Conservation (phyloP, 148 eudicot species). For the Fagopyrum tataricum region DNA sequence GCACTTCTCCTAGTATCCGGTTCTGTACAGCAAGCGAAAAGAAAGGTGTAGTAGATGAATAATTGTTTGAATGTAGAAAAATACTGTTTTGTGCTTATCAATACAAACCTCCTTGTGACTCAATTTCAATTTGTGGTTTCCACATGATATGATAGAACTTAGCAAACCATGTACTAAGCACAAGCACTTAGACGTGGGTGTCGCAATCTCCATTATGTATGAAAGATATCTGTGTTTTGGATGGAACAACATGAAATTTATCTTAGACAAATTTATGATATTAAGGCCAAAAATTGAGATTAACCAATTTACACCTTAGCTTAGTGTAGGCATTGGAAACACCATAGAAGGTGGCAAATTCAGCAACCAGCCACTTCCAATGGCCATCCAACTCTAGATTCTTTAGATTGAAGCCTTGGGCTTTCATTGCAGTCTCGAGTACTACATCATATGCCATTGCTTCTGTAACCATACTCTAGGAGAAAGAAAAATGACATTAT, state of each 20-base stretch:
- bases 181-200: slow-evolving; percentile 41
- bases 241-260: slow-evolving; percentile 7
- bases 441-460: slow-evolving; percentile 36
- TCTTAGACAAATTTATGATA: neutral
- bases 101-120: slow-evolving; percentile 34
- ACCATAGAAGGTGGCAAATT: slow-evolving; percentile 35
- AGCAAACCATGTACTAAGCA: slow-evolving; percentile 26
- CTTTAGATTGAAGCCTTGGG: slow-evolving; percentile 29
- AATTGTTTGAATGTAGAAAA: neutral
- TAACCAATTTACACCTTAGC: slow-evolving; percentile 25
- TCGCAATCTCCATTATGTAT: slow-evolving; percentile 41
- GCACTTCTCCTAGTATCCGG: slow-evolving; percentile 34
- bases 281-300: neutral
- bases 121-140: slow-evolving; percentile 14
- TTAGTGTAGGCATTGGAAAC: slow-evolving; percentile 45
- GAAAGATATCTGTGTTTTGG: slow-evolving; percentile 31
- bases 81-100: neutral
- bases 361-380: slow-evolving; percentile 42
- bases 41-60: neutral
- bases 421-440: slow-evolving; percentile 38
- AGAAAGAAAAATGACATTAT: neutral
- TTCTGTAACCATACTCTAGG: slow-evolving; percentile 35
- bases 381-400: slow-evolving; percentile 29
- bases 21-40: slow-evolving; percentile 20
- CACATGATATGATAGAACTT: slow-evolving; percentile 21